These are phyloP conservation scores for Earliella scabrosa DNA, from an alignment of 1,284 basidiomycete genomes.

Conservation along the genomic window DNA sequence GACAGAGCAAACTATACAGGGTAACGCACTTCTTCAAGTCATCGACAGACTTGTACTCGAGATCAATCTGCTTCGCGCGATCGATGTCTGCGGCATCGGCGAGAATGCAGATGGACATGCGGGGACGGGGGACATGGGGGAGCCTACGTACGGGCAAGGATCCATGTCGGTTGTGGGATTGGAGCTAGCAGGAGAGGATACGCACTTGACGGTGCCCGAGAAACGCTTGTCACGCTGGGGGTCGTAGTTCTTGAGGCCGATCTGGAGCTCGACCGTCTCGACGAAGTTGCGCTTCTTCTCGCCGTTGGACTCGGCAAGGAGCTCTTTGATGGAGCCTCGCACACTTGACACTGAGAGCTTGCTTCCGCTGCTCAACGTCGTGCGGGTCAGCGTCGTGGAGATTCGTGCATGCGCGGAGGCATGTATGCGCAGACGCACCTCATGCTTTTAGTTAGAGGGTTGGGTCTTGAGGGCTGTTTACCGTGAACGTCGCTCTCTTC, in stretches of 20 bases:
- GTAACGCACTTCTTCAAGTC: constrained; percentile 92
- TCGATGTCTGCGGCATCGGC: constrained; percentile 99
- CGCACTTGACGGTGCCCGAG: constrained; percentile 94
- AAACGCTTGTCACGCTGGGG: constrained; percentile 96
- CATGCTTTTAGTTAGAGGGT: constrained; percentile 30
- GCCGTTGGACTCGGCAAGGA: constrained; percentile 77
- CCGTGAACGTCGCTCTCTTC: constrained; percentile 6
- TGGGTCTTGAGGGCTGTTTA: constrained; percentile 26
- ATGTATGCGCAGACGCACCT: no score
- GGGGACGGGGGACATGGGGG: constrained; percentile 95
- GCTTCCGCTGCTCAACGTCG: constrained; percentile 33
- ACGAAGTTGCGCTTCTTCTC: constrained; percentile 91
- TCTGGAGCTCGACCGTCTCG: constrained; percentile 95
- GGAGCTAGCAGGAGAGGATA: constrained; percentile 1
- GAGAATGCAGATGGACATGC: constrained; percentile 99
- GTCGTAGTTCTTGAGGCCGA: constrained; percentile 98
- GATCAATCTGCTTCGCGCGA: constrained; percentile 95
- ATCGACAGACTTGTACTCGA: constrained; percentile 99
- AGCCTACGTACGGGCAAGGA: constrained; percentile 57
- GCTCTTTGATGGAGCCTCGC: constrained; percentile 92
- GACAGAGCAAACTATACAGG: neutral
- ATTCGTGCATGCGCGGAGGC: no score
- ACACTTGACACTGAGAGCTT: constrained; percentile 99
- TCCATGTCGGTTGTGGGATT: neutral
- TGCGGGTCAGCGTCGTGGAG: no score